These are phyloP conservation scores for Chlamydomonas schloesseri DNA, from an alignment of 139 green algal genomes.

Conservation along the genomic window DNA sequence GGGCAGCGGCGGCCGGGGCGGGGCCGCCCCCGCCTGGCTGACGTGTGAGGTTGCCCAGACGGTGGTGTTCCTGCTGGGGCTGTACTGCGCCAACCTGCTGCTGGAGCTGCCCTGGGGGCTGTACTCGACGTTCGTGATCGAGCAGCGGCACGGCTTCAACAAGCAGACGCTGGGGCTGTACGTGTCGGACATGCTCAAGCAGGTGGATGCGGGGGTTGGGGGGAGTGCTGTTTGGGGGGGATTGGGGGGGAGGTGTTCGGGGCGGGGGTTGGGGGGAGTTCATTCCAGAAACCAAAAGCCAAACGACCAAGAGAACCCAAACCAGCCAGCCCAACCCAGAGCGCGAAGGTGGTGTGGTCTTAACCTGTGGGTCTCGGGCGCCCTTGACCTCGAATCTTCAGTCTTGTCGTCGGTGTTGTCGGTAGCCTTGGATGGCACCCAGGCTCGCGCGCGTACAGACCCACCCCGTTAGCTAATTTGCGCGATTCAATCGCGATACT, in stretches of 20 bases:
- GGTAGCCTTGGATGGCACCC: no score
- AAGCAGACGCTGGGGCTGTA: slow-evolving; percentile 85
- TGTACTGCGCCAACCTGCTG: slow-evolving; percentile 50
- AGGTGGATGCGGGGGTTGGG: slow-evolving; percentile 14
- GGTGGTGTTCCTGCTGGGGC: slow-evolving; percentile 69
- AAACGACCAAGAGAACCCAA: no score
- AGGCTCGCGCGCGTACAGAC: no score
- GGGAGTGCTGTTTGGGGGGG: neutral
- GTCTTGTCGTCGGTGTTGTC: no score
- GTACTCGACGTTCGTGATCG: slow-evolving; percentile 79
- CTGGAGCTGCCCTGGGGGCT: slow-evolving; percentile 80
- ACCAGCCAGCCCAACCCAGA: no score
- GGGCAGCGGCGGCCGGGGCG: no score
- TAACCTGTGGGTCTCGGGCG: no score
- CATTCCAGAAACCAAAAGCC: no score
- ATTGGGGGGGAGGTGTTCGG: neutral
- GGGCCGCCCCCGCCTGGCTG: neutral
- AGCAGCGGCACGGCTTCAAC: slow-evolving; percentile 92
- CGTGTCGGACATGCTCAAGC: slow-evolving; percentile 67
- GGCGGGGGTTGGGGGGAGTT: neutral
- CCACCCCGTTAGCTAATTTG: no score
- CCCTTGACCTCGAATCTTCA: no score
- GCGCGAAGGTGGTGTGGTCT: no score
- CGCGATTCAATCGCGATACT: no score
- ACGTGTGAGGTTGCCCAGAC: slow-evolving; percentile 63